Conservation (phyloP, 139 green algal species). For the Coelastrella sp. region DNA sequence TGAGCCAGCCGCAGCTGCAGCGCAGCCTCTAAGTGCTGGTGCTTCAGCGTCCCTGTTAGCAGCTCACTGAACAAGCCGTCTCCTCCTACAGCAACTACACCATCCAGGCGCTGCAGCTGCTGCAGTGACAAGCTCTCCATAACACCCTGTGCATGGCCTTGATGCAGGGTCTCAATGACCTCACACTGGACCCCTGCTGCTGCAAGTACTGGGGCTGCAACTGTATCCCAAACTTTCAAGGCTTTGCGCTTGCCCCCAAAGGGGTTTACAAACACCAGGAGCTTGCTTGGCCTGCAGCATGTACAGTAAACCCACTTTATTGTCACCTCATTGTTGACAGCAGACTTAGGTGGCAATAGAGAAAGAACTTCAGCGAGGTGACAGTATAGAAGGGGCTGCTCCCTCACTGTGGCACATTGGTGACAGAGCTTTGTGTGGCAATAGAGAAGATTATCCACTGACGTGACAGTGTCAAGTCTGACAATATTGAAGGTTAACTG, state of each 20-base stretch:
- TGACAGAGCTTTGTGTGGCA: too few relatives aligned
- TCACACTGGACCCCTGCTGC: conserved; percentile 63
- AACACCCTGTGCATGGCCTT: conserved; percentile 66
- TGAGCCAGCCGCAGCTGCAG: conserved; percentile 78
- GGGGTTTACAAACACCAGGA: conserved; percentile 91
- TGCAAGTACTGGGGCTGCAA: conserved; percentile 70
- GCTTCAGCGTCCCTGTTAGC: conserved; percentile 80
- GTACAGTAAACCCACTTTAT: neutral
- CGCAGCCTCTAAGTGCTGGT: conserved; percentile 51
- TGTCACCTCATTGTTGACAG: neutral
- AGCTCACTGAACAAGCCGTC: conserved; percentile 94
- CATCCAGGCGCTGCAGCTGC: conserved; percentile 72
- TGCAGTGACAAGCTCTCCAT: conserved; percentile 63
- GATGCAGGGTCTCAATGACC: conserved; percentile 64
- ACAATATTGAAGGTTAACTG: too few relatives aligned
- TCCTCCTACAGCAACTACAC: conserved; percentile 78
- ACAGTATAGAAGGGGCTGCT: too few relatives aligned
- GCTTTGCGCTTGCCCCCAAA: conserved; percentile 68
- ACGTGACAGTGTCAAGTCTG: too few relatives aligned
- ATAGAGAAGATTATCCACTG: too few relatives aligned
- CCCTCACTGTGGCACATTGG: too few relatives aligned
- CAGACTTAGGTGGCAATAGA: neutral
- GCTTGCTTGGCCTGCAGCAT: conserved; percentile 59
- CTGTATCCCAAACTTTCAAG: conserved; percentile 59
- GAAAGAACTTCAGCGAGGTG: neutral